phyloP scores from a whole-genome alignment of 1,284 basidiomycete species.

The Austropuccinia psidii region DNA sequence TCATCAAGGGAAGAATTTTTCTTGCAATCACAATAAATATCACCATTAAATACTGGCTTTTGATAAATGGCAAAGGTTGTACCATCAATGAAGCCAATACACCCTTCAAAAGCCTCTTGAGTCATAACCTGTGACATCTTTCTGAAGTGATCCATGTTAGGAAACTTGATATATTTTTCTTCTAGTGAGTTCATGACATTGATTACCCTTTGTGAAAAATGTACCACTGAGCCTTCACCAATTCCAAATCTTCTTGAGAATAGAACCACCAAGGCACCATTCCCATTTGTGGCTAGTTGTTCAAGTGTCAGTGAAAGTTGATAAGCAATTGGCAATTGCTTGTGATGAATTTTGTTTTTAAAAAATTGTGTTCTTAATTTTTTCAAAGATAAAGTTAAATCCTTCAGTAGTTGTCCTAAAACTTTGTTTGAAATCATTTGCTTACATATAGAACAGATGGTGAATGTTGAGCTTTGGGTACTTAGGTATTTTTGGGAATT shows the following conservation, averaged over 20 bases:
- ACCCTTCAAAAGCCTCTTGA: background rate
- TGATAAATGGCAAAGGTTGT: background rate
- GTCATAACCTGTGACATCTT: background rate
- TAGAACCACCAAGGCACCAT: background rate
- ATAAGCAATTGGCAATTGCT: background rate
- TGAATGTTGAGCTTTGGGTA: background rate
- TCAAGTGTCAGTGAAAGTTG: constrained; percentile 4
- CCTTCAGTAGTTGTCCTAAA: background rate
- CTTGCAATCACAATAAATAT: constrained; percentile 6
- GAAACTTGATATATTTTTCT: background rate
- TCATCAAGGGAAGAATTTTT: background rate
- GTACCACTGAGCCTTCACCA: background rate
- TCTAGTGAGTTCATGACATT: background rate
- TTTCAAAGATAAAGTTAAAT: background rate
- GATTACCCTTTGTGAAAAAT: background rate
- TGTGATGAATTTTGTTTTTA: background rate
- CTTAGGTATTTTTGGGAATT: no score
- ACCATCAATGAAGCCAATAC: constrained; percentile 10
- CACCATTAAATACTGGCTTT: background rate
- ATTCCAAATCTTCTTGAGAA: background rate
- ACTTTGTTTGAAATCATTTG: background rate
- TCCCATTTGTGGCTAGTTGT: constrained; percentile 7
- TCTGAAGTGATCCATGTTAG: background rate
- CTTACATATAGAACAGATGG: background rate
- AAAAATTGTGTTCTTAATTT: background rate